Base-by-base conservation (phyloP, 306 rosid genomes). In the Prunus dulcis region DNA sequence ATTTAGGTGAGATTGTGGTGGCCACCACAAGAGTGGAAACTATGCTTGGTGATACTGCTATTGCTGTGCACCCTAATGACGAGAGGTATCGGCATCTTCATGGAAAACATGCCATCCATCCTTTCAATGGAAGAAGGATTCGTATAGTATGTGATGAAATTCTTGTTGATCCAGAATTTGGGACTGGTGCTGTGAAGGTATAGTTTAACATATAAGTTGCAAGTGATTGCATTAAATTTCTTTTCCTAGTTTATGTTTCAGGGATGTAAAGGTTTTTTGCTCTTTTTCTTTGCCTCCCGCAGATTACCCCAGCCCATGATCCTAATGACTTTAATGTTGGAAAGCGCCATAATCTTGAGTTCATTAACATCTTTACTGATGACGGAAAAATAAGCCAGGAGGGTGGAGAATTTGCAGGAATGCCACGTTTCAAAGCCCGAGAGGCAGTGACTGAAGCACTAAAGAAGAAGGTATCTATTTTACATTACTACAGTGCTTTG, bases 261-360 rank as follows among this genome's bases (percentile, higher is more conserved):
- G 46, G 32, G 41, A 34, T 34, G 15, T 49, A 27, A 25, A 79
- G 47, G 52, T 27, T 32, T 58, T 78, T 68, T 66, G 67, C 22
- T 34, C 41, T 34, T 34, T 75, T 32, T 34, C 75, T 47, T 63
- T 67, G 69, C 47, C 67, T 71, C 76, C 74, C 78, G 87, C 90
- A 95, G 97, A 95, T 95, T 78, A 92, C 99, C 78, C 99, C 97
- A 4, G 99, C 99, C 68, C 99, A 95, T 87, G 99, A 92, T 88
- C 93, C 97, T 17, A 95, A 95, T 78, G 99, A 95, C 83, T 95
- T 95, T 83, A 91, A 88, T 69, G 97, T 95, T 74, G 98, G 98
- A 73, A 91, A 87, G 79, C 92, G 96, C 23, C 97, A 95, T 86
- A 87, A 84, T 46, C 93, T 92, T 78, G 96, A 89, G 49, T 90